Evolutionary conservation across 2,329 filamentous ascomycete species (phyloP).

Genomic region (Periconia sp.): DNA sequence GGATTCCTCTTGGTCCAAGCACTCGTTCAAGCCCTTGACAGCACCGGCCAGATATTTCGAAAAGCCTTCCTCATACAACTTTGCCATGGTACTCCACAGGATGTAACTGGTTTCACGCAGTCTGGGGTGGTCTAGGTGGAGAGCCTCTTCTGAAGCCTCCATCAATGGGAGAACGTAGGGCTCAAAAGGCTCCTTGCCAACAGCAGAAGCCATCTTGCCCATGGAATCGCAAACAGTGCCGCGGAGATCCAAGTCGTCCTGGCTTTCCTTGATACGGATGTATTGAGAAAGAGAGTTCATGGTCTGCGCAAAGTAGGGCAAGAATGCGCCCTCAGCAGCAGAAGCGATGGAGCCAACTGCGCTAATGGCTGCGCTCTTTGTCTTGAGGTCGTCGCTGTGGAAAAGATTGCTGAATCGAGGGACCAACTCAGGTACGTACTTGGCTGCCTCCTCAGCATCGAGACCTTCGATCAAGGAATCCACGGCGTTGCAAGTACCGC

Average conservation of each 20-base stretch:
- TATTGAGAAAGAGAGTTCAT: conserved; percentile 89
- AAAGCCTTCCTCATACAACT: conserved; percentile 76
- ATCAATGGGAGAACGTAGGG: conserved; percentile 89
- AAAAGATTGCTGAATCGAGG: conserved; percentile 83
- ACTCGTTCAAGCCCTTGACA: conserved; percentile 78
- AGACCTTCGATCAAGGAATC: conserved; percentile 88
- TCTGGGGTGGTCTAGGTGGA: conserved; percentile 84
- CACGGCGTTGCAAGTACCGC: conserved; percentile 84
- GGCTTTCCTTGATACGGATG: conserved; percentile 81
- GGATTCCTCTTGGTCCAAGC: conserved; percentile 85
- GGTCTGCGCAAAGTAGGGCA: conserved; percentile 87
- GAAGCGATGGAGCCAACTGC: conserved; percentile 89
- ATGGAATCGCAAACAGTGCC: conserved; percentile 90
- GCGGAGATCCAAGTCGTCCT: conserved; percentile 86
- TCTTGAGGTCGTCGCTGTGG: conserved; percentile 79
- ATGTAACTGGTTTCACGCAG: conserved; percentile 97
- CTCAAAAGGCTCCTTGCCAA: conserved; percentile 83
- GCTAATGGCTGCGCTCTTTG: conserved; percentile 86
- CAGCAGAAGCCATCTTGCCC: conserved; percentile 87
- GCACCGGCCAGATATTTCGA: conserved; percentile 69
- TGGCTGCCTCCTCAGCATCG: conserved; percentile 76
- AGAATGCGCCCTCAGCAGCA: conserved; percentile 78
- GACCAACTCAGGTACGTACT: conserved; percentile 81
- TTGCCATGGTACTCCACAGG: conserved; percentile 90
- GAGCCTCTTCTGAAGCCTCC: conserved; percentile 86